phyloP scores from a whole-genome alignment of 148 eudicot genomes.

The Rhododendron simsii region DNA sequence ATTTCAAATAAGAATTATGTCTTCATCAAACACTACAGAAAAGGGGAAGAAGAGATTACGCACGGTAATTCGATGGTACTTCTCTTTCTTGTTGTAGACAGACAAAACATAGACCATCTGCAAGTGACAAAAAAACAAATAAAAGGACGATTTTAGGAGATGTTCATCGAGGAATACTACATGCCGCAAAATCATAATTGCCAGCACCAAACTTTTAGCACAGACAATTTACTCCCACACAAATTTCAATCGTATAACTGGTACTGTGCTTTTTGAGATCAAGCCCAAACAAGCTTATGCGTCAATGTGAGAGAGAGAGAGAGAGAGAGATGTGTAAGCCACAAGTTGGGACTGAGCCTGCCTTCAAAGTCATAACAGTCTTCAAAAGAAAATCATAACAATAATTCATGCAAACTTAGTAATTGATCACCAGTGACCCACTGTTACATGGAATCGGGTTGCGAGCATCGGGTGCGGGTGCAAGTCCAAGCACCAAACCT shows the following conservation, averaged over 20 bases:
- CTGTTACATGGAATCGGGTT: too few species aligned
- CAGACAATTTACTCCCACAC: background rate
- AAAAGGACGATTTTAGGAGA: background rate
- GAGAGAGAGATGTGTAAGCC: background rate
- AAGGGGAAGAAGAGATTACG: constrained; percentile 10
- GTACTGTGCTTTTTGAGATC: background rate
- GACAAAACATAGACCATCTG: constrained; percentile 99
- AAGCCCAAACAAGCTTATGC: background rate
- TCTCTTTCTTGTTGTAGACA: constrained; percentile 94
- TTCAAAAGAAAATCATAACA: background rate
- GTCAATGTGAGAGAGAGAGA: background rate
- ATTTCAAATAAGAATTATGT: background rate
- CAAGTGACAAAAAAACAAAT: constrained; percentile 15
- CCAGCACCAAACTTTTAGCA: background rate
- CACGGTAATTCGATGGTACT: constrained; percentile 89
- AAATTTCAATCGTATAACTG: background rate
- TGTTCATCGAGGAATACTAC: background rate
- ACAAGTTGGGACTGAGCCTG: background rate
- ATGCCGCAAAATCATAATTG: background rate
- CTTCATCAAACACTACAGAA: background rate
- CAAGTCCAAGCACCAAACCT: background rate
- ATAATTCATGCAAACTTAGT: background rate
- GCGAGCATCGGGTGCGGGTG: background rate
- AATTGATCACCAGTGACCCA: background rate
- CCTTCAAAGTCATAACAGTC: background rate